phyloP scores from a whole-genome alignment of 371 early-diverging fungal species.

The Zychaea mexicana region DNA sequence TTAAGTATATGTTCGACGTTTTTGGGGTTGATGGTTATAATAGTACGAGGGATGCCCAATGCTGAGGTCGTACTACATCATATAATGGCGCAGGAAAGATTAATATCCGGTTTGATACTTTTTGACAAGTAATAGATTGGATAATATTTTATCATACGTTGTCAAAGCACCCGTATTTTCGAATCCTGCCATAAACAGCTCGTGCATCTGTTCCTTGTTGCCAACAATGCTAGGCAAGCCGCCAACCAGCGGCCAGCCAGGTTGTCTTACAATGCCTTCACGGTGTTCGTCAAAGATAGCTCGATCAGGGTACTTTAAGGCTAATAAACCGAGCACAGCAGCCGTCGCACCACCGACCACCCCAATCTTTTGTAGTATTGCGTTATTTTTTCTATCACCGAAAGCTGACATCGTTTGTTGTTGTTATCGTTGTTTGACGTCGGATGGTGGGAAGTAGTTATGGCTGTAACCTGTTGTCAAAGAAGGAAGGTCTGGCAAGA shows the following conservation, averaged over 20 bases:
- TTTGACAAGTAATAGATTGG: not conserved
- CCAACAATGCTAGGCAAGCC: conserved; percentile 13
- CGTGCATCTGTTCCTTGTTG: conserved; percentile 25
- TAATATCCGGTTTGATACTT: not conserved
- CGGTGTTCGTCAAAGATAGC: conserved; percentile 29
- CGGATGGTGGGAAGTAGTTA: too few relatives aligned
- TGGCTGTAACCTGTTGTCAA: not conserved
- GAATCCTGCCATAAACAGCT: conserved; percentile 15
- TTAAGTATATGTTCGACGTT: conserved; percentile 43
- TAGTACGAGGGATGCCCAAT: conserved; percentile 31
- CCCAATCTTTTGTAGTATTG: conserved; percentile 2
- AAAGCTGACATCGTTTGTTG: not conserved
- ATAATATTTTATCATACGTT: conserved; percentile 19
- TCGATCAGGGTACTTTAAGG: conserved; percentile 35
- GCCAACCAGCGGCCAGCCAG: conserved; percentile 36
- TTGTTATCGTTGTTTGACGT: too few relatives aligned
- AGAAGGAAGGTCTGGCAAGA: not conserved
- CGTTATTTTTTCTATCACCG: not conserved
- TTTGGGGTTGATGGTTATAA: conserved; percentile 41
- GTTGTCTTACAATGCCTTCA: conserved; percentile 8
- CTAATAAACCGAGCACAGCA: conserved; percentile 23
- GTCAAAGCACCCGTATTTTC: conserved; percentile 18
- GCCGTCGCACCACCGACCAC: conserved; percentile 16
- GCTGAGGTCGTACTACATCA: conserved; percentile 12
- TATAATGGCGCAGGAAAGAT: not conserved